Evolutionary conservation across 2,329 filamentous ascomycete species (phyloP).

Genomic region (Trichoderma sp.): DNA sequence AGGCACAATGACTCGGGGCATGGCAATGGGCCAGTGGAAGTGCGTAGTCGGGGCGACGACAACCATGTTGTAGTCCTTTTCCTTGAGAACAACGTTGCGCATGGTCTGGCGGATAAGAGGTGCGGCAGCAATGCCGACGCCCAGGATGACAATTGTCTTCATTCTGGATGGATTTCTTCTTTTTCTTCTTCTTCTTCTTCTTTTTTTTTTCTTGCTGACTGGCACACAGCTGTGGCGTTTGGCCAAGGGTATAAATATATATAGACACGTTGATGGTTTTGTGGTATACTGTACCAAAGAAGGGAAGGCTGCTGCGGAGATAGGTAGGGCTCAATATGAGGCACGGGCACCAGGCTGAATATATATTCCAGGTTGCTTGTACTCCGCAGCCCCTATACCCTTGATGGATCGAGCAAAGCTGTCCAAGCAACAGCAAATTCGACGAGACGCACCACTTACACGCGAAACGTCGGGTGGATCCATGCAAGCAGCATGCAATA

Average conservation of each 20-base stretch:
- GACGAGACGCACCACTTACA: background rate
- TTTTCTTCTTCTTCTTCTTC: too few relatives aligned
- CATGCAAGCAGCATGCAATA: background rate
- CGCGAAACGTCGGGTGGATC: background rate
- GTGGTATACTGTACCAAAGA: background rate
- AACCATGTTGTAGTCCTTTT: conserved; percentile 41
- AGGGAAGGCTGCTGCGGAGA: background rate
- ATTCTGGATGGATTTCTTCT: background rate
- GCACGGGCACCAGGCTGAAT: background rate
- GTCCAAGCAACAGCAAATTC: background rate
- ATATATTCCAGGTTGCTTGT: background rate
- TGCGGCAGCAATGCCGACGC: conserved; percentile 46
- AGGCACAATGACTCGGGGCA: conserved; percentile 46
- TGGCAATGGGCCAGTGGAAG: conserved; percentile 49
- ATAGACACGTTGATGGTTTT: background rate
- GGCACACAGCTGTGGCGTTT: background rate
- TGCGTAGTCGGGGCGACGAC: conserved; percentile 48
- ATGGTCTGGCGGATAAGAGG: conserved; percentile 50
- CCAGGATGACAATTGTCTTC: conserved; percentile 47
- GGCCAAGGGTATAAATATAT: background rate
- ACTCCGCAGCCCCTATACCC: background rate
- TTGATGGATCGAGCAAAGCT: background rate
- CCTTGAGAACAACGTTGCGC: conserved; percentile 40
- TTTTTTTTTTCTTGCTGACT: background rate
- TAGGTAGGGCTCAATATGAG: background rate